Evolutionary conservation across 164 flowering plant genomes (phyloP).

Genomic region (Buxus sempervirens): DNA sequence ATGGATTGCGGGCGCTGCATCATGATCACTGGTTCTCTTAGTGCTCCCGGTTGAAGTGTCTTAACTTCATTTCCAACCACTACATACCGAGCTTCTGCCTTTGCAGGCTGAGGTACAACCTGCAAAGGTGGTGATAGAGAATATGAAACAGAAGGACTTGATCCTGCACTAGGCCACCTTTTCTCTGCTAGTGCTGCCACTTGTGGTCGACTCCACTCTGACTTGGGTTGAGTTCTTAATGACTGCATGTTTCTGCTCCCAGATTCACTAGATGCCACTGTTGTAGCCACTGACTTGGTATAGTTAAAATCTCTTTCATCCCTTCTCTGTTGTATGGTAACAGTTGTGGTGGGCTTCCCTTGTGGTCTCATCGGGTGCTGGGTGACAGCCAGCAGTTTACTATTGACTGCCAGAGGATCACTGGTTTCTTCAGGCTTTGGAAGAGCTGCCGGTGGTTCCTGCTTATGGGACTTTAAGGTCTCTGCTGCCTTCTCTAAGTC

Average conservation of each 20-base stretch:
- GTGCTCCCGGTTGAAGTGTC: constrained; percentile 33
- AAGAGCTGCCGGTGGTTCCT: constrained; percentile 37
- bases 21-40: constrained; percentile 70
- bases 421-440: constrained; percentile 59
- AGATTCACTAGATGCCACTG: constrained; percentile 28
- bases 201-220: constrained; percentile 36
- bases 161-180: constrained; percentile 44
- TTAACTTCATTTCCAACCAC: constrained; percentile 45
- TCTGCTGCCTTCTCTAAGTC: constrained; percentile 82
- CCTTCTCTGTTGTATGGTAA: constrained; percentile 47
- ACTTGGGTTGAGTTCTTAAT: constrained; percentile 37
- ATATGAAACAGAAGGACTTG: constrained; percentile 41
- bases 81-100: constrained; percentile 36
- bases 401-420: constrained; percentile 30
- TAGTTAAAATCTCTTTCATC: constrained; percentile 73
- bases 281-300: constrained; percentile 34
- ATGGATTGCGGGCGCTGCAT: constrained; percentile 71
- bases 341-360: constrained; percentile 27
- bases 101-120: constrained; percentile 36
- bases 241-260: constrained; percentile 39
- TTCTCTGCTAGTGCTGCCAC: constrained; percentile 35
- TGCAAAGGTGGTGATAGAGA: constrained; percentile 44
- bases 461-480: constrained; percentile 47
- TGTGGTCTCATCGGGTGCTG: constrained; percentile 33
- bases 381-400: constrained; percentile 20